Percentiles rank a stretch among this genome's conserved stretches.
phyloP scores from a whole-genome alignment of 257 asterid genomes.

The Rhazya stricta region DNA sequence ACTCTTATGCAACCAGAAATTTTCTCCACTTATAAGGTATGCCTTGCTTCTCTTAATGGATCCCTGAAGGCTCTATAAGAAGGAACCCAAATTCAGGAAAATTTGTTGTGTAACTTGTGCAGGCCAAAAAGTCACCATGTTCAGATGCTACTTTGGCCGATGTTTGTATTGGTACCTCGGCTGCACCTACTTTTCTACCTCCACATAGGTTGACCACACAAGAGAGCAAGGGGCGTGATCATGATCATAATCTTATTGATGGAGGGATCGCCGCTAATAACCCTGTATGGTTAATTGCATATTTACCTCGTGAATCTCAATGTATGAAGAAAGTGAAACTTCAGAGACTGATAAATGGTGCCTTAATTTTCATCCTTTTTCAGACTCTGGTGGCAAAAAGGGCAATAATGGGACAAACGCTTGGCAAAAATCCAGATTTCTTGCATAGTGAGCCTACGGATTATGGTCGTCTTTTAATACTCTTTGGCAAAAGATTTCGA shows the following conservation, averaged over 20 bases:
- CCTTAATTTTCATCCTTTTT: not conserved
- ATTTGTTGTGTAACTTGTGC: not conserved
- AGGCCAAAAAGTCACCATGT: constrained; percentile 20
- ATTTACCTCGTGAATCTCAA: too few relatives aligned
- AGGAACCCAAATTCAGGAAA: not conserved
- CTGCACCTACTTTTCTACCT: constrained; percentile 55
- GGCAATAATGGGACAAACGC: constrained; percentile 28
- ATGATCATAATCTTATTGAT: constrained; percentile 39
- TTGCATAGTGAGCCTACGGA: constrained; percentile 25
- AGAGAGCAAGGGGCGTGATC: constrained; percentile 10
- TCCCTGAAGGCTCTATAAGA: not conserved
- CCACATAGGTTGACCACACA: constrained; percentile 31
- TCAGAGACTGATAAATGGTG: not conserved
- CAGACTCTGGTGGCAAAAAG: constrained; percentile 34
- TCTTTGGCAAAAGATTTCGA: constrained; percentile 28
- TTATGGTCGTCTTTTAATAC: constrained; percentile 30
- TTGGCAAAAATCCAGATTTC: constrained; percentile 21
- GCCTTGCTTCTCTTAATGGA: not conserved
- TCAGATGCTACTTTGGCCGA: constrained; percentile 37
- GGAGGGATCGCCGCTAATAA: constrained; percentile 58
- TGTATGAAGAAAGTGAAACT: not conserved
- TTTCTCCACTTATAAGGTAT: constrained; percentile 49
- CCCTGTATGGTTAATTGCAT: constrained; percentile 30
- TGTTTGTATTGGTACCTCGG: constrained; percentile 48
- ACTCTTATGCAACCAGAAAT: constrained; percentile 33